These are phyloP conservation scores for Coniferiporia sulphurascens DNA, from an alignment of 1,284 basidiomycete genomes.

Conservation along the genomic window DNA sequence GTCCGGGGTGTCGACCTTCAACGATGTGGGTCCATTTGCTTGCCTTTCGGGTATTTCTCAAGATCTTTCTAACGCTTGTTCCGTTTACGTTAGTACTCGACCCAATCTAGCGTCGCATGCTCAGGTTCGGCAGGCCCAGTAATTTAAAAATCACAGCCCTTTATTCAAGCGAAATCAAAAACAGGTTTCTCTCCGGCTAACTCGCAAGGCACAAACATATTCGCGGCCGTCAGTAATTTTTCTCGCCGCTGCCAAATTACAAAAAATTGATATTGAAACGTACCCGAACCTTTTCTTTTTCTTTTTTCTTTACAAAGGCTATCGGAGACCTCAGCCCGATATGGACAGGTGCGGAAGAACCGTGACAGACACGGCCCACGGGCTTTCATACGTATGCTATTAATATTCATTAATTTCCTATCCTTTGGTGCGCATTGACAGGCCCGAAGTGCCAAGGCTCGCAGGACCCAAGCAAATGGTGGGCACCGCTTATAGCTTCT, in stretches of 20 bases:
- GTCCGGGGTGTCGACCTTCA: not conserved
- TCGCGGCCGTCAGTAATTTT: not conserved
- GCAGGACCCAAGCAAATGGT: not conserved
- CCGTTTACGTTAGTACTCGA: not conserved
- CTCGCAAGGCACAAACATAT: constrained; percentile 1
- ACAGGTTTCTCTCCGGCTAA: not conserved
- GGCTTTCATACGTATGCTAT: not conserved
- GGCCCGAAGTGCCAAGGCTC: not conserved
- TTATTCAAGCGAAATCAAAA: not conserved
- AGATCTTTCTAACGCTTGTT: not conserved
- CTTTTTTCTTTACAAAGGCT: not conserved
- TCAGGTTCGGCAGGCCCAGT: not conserved
- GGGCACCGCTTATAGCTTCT: not conserved
- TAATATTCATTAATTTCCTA: not conserved
- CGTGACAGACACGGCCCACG: not conserved
- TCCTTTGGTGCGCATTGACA: not conserved
- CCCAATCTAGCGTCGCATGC: not conserved
- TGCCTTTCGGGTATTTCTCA: no score
- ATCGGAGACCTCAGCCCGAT: not conserved
- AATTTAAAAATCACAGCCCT: not conserved
- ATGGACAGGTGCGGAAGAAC: not conserved
- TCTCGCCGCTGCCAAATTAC: no score
- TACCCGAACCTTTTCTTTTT: not conserved
- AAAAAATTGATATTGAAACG: not conserved
- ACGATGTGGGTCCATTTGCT: not conserved